Evolutionary conservation across 805 yeast genomes (phyloP).

Genomic region (Hanseniaspora thailandica): DNA sequence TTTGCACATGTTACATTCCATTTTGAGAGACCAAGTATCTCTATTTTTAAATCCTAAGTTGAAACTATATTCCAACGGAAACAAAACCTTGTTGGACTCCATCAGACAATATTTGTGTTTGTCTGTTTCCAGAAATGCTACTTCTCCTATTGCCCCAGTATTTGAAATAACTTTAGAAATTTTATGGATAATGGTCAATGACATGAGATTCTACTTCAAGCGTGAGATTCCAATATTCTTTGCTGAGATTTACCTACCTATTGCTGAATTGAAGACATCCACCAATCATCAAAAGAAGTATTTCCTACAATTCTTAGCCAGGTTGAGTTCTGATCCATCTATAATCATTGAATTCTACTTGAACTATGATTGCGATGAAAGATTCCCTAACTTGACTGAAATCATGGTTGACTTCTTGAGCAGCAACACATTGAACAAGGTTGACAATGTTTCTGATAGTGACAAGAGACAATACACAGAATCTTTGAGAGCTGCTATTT

Average conservation of each 20-base stretch:
- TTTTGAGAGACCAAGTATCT: slow-evolving; percentile 72
- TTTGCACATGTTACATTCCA: slow-evolving; percentile 74
- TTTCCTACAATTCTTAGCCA: slow-evolving; percentile 64
- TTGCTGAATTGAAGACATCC: slow-evolving; percentile 81
- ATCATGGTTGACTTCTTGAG: slow-evolving; percentile 62
- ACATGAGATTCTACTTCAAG: slow-evolving; percentile 77
- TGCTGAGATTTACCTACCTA: slow-evolving; percentile 87
- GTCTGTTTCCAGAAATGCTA: slow-evolving; percentile 79
- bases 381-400: slow-evolving; percentile 77
- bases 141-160: slow-evolving; percentile 81
- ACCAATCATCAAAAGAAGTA: slow-evolving; percentile 88
- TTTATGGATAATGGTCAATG: slow-evolving; percentile 77
- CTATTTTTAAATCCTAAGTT: slow-evolving; percentile 55
- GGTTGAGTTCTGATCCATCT: slow-evolving; percentile 78
- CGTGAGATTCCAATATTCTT: slow-evolving; percentile 88
- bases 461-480: slow-evolving; percentile 52
- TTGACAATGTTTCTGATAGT: slow-evolving; percentile 50
- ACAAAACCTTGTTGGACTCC: slow-evolving; percentile 57
- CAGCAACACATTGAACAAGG: slow-evolving; percentile 54
- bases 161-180: slow-evolving; percentile 86
- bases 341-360: slow-evolving; percentile 83
- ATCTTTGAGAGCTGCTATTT: slow-evolving; percentile 42
- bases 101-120: slow-evolving; percentile 74
- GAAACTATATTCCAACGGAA: slow-evolving; percentile 40
- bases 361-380: slow-evolving; percentile 85